Evolutionary conservation across 768 basidiomycete species (phyloP).

Genomic region (Paxillus rubicundulus): DNA sequence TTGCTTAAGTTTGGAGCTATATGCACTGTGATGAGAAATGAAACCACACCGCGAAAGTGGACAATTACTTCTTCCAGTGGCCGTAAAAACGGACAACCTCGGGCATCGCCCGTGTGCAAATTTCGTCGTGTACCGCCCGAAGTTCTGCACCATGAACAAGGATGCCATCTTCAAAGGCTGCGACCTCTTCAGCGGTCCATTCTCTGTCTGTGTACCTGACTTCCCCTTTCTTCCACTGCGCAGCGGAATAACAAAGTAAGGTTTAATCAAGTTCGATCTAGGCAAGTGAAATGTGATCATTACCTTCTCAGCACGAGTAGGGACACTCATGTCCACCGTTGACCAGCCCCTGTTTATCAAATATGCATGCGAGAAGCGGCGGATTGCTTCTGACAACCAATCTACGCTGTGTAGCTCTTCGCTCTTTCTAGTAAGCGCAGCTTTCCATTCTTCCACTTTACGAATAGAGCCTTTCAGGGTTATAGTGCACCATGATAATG

Average conservation of each 20-base stretch:
- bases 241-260: neutral
- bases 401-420: constrained; percentile 65
- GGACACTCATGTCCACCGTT: constrained; percentile 61
- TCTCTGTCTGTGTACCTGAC: constrained; percentile 64
- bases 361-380: constrained; percentile 69
- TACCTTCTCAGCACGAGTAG: constrained; percentile 66
- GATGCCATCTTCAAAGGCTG: constrained; percentile 77
- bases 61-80: constrained; percentile 76
- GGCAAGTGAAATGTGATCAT: constrained; percentile 6
- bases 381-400: constrained; percentile 76
- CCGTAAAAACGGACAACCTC: constrained; percentile 85
- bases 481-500: neutral
- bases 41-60: constrained; percentile 1
- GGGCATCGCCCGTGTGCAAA: constrained; percentile 62
- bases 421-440: constrained; percentile 49
- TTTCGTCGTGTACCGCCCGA: constrained; percentile 71
- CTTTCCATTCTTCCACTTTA: constrained; percentile 67
- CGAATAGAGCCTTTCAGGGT: constrained; percentile 2
- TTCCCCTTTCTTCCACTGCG: constrained; percentile 73
- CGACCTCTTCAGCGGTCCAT: constrained; percentile 68
- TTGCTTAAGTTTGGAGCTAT: constrained; percentile 65
- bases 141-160: constrained; percentile 74
- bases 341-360: constrained; percentile 54
- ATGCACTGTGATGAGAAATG: constrained; percentile 9
- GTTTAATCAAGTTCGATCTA: constrained; percentile 10